Evolutionary conservation across 1,284 basidiomycete species (phyloP).

Genomic region (Schizophyllum commune): DNA sequence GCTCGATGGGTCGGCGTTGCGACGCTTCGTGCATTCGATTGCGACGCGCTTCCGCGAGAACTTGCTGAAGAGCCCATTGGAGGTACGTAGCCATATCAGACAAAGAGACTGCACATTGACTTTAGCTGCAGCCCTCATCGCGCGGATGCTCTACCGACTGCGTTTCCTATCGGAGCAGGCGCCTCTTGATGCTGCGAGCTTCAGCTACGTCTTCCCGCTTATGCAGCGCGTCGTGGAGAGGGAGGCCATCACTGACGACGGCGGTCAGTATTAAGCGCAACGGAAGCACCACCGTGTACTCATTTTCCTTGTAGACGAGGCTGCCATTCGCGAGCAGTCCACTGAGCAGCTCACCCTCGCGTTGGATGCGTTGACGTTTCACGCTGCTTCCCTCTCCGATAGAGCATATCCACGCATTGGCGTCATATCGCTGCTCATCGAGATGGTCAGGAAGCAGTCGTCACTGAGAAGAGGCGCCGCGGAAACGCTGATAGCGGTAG

Average conservation of each 20-base stretch:
- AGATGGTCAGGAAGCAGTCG: slow-evolving; percentile 73
- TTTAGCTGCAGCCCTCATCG: slow-evolving; percentile 52
- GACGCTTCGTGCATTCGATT: slow-evolving; percentile 64
- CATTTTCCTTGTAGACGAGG: neutral
- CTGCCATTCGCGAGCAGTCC: neutral
- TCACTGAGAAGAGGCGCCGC: slow-evolving; percentile 84
- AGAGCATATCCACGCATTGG: slow-evolving; percentile 64
- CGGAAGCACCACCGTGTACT: neutral
- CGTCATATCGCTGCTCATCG: slow-evolving; percentile 68
- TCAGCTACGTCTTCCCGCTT: slow-evolving; percentile 77
- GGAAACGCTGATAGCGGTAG: slow-evolving; percentile 76
- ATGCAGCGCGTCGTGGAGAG: slow-evolving; percentile 67
- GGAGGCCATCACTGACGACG: slow-evolving; percentile 63
- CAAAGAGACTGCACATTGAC: neutral
- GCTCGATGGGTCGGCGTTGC: slow-evolving; percentile 74
- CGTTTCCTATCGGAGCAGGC: slow-evolving; percentile 77
- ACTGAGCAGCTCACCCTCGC: slow-evolving; percentile 85
- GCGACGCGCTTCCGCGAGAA: slow-evolving; percentile 65
- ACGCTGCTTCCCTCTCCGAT: slow-evolving; percentile 75
- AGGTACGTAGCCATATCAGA: slow-evolving; percentile 34
- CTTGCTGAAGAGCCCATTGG: slow-evolving; percentile 65
- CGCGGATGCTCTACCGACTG: slow-evolving; percentile 84
- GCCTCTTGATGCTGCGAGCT: slow-evolving; percentile 81
- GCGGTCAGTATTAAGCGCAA: slow-evolving; percentile 44
- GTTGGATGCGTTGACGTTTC: slow-evolving; percentile 82